Evolutionary conservation across 345 rosid species (phyloP), one percentile per base, ranked within the genome.

Genomic region (Erodium maritimum): DNA sequence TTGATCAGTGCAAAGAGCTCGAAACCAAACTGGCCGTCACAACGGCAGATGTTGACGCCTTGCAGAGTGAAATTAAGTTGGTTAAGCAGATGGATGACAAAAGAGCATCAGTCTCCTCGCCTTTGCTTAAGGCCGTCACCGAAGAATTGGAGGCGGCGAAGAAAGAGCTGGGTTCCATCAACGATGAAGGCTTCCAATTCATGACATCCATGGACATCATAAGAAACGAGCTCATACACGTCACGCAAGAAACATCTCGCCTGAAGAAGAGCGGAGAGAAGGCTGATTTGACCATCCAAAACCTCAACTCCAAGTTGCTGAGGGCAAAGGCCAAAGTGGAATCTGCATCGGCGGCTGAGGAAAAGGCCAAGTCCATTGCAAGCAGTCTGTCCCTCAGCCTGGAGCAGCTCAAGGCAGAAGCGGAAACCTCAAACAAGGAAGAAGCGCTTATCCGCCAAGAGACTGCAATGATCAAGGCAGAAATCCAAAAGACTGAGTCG

Each of bases 251-350:
- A 75, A 73, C 76, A 25, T 54, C 69, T 23, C 65, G 65, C 69
- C 60, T 75, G 42, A 71, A 76, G 65, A 81, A 71, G 71, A 59
- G 69, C 0, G 82, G 79, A 61, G 79, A 65, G 52, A 85, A 75
- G 62, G 62, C 70, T 10, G 88, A 87, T 58, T 17, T 23, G 6
- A 78, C 69, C 22, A 75, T 81, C 54, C 76, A 76, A 65, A 82
- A 64, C 52, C 80, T 87, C 61, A 80, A 87, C 51, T 62, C 91
- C 1, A 89, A 93, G 84, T 75, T 89, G 64, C 85, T 88, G 16
- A 77, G 83, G 65, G 90, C 75, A 13, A 93, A 85, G 67, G 73
- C 77, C 52, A 77, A 74, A 69, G 23, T 83, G 61, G 91, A 83
- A 75, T 58, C 81, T 6, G 85, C 67, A 0, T 64, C 79, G 54